Evolutionary conservation across 805 yeast genomes (phyloP).

Genomic region (Zygotorulaspora florentina): DNA sequence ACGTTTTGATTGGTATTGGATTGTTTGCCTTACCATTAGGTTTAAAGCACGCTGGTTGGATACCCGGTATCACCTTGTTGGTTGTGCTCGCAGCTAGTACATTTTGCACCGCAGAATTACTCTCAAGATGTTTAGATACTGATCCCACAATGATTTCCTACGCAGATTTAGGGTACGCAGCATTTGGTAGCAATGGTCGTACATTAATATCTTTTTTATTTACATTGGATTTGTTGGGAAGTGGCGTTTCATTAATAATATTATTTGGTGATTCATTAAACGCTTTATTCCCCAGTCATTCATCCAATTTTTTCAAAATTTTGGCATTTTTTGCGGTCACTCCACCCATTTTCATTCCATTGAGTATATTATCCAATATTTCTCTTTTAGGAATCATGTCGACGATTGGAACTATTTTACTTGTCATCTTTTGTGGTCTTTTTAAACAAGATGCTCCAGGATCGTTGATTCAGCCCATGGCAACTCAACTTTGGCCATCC

Average conservation of each 20-base stretch:
- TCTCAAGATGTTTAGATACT: conserved; percentile 73
- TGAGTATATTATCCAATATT: conserved; percentile 64
- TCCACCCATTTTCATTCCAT: conserved; percentile 78
- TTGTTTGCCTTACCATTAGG: conserved; percentile 70
- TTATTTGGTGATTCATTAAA: conserved; percentile 81
- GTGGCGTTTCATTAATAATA: conserved; percentile 76
- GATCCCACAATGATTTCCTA: conserved; percentile 79
- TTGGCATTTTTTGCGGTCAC: conserved; percentile 67
- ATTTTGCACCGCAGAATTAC: conserved; percentile 68
- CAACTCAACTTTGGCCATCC: conserved; percentile 64
- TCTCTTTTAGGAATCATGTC: conserved; percentile 68
- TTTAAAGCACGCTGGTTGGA: conserved; percentile 64
- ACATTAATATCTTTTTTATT: conserved; percentile 68
- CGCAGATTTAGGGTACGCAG: conserved; percentile 85
- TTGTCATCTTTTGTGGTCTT: conserved; percentile 61
- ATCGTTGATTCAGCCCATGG: conserved; percentile 59
- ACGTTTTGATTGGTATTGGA: conserved; percentile 73
- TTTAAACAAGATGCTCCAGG: conserved; percentile 64
- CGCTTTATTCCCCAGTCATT: conserved; percentile 55
- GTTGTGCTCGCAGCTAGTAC: conserved; percentile 61
- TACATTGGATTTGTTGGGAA: conserved; percentile 72
- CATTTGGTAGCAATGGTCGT: conserved; percentile 75
- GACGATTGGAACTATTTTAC: conserved; percentile 58
- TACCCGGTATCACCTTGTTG: conserved; percentile 58
- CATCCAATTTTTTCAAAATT: conserved; percentile 56